Base-by-base conservation (phyloP, 257 asterid genomes). In the Fraxinus americana region DNA sequence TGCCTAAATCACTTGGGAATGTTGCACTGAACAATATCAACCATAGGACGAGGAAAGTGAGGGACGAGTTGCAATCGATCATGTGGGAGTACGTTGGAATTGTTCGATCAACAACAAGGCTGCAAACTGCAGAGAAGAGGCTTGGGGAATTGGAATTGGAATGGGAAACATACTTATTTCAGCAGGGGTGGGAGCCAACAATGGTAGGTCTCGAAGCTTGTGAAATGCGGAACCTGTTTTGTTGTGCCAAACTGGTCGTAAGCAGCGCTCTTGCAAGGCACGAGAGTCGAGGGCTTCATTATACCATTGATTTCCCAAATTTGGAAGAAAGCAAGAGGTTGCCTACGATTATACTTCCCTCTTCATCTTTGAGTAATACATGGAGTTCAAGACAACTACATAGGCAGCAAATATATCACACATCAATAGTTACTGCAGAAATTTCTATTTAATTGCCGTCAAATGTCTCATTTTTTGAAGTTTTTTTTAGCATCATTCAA, bases 41-140 rank as follows among this genome's bases (percentile, higher is more conserved):
- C 45, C 8, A 3, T 4, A 72, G 81, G 83, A 96, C 99, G 13
- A 85, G 89, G 84, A 91, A 88, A 71, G 95, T 92, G 78, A 87
- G 98, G 86, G 84, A 82, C 61, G 85, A 86, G 78, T 80, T 96
- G 68, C 99, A 96, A 84, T 71, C 76, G 34, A 86, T 93, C 77
- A 92, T 96, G 99, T 92, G 98, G 99, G 88, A 83, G 67, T 93
- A 92, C 0, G 99, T 96, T 0, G 98, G 99, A 1, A 92, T 96
- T 0, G 97, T 93, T 4, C 82, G 99, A 23, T 93, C 99, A 13
- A 96, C 97, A 1, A 76, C 76, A 25, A 86, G 98, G 91, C 88
- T 96, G 34, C 81, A 87, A 67, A 79, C 82, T 5, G 98, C 99
- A 0, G 98, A 96, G 82, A 81, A 82, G 94, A 89, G 85, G 85